Evolutionary conservation across 2,329 filamentous ascomycete genomes (phyloP).

Genomic region (Xylaria digitata): DNA sequence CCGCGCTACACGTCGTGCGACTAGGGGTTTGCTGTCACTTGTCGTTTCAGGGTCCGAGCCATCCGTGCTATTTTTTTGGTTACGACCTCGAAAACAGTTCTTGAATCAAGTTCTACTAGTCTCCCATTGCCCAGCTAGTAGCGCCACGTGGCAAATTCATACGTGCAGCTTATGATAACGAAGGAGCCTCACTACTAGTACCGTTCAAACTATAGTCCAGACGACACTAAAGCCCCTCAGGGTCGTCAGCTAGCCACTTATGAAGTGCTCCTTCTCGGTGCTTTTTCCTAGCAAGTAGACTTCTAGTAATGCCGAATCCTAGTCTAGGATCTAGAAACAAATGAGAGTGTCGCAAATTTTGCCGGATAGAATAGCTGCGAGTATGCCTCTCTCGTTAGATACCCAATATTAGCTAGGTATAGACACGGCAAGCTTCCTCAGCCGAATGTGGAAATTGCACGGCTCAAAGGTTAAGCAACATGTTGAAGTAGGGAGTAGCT

Average conservation of each 20-base stretch:
- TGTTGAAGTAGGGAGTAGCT: background rate
- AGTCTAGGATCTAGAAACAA: background rate
- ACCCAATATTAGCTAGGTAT: background rate
- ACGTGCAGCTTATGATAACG: background rate
- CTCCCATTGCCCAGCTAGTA: constrained; percentile 12
- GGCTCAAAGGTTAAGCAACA: background rate
- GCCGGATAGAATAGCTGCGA: background rate
- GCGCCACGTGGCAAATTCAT: constrained; percentile 27
- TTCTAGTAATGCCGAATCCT: background rate
- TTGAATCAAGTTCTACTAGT: constrained; percentile 4
- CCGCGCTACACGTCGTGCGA: constrained; percentile 8
- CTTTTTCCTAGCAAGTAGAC: background rate
- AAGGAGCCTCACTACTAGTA: background rate
- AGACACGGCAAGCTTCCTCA: background rate
- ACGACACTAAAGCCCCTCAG: background rate
- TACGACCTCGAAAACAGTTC: constrained; percentile 8
- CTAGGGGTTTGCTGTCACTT: constrained; percentile 8
- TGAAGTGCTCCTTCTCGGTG: background rate
- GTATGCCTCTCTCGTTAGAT: background rate
- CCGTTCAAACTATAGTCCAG: background rate
- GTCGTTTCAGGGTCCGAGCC: constrained; percentile 18
- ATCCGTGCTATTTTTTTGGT: constrained; percentile 19
- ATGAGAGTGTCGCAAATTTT: background rate
- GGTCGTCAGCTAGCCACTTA: constrained; percentile 1
- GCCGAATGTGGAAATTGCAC: background rate